Conservation (phyloP, 495 filamentous ascomycete genomes). For the Xylaria scruposa region DNA sequence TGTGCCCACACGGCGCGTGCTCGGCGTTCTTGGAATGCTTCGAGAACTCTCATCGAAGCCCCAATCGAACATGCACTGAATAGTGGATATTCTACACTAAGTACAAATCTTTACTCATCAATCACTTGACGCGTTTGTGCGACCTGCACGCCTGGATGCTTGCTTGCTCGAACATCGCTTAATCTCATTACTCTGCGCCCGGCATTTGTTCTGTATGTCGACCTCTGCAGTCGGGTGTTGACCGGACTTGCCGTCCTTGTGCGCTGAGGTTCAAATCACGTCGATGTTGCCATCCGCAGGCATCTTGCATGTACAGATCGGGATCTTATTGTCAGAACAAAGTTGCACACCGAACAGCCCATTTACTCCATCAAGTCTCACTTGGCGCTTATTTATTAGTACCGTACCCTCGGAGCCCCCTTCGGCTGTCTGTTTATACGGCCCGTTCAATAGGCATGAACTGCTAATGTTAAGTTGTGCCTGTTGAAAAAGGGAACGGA, state of each 20-base stretch:
- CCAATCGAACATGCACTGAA: slow-evolving; percentile 17
- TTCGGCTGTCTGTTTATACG: neutral
- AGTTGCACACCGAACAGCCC: neutral
- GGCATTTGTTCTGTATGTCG: neutral
- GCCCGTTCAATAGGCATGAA: neutral
- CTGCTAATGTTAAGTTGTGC: neutral
- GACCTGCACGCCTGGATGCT: slow-evolving; percentile 1
- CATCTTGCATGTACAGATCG: neutral
- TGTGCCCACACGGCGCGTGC: slow-evolving; percentile 25
- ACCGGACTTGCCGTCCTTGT: slow-evolving; percentile 9
- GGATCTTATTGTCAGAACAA: neutral
- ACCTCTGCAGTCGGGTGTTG: slow-evolving; percentile 3
- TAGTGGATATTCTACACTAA: slow-evolving; percentile 10
- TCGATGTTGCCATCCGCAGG: neutral
- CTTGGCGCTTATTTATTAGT: neutral
- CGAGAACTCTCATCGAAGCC: slow-evolving; percentile 44
- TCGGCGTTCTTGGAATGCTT: slow-evolving; percentile 40
- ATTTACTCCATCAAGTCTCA: slow-evolving; percentile 4
- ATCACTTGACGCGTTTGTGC: slow-evolving; percentile 3
- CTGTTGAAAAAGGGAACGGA: neutral
- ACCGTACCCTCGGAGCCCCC: slow-evolving; percentile 1
- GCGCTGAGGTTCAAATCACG: neutral
- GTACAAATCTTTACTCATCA: slow-evolving; percentile 12
- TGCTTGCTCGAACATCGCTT: neutral
- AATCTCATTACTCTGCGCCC: neutral